Base-by-base conservation (phyloP, 495 filamentous ascomycete genomes). In the Cenococcum geophilum region DNA sequence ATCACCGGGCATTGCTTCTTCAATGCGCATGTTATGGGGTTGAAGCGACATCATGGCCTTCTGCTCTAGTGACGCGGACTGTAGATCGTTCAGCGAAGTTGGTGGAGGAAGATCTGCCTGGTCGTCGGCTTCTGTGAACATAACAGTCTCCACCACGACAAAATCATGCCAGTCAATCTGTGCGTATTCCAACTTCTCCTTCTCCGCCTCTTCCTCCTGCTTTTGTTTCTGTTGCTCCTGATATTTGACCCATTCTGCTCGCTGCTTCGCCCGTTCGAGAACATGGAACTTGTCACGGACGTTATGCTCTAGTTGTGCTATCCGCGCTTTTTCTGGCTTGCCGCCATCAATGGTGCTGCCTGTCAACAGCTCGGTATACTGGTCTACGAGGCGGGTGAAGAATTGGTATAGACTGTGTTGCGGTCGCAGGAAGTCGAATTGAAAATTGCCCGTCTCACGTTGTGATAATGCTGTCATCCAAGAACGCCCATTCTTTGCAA, bases 101-200 rank as follows among this genome's bases (percentile, higher is more conserved):
- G 93, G 93, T 3, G 92, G 87, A 25, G 93, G 92, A 4, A 97
- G 84, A 43, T 92, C 85, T 16, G 84, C 81, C 66, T 91, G 82
- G 63, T 96, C 91, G 73, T 97, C 93, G 47, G 80, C 80, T 65
- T 96, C 95, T 57, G 83, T 90, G 74, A 98, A 98, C 27, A 88
- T 75, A n/a, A 97, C 90, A 1, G 92, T 97, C 75, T 97, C 93
- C 22, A 97, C 91, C 27, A 98, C 86, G 23, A 92, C 87, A 64
- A 97, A 97, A 73, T 97, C 93, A 68, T 96, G 91, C 93, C 93
- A 98, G 71, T 98, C 93, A 65, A 98, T 93, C 68, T 92, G 86
- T 9, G 88, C 86, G 69, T 92, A 97, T 62, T 89, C 83, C 21
- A 95, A 52, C 57, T 84, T 83, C 73, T 96, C 91, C 67, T 88